Conservation (phyloP, 495 filamentous ascomycete species). For the Alectoria sarmentosa region DNA sequence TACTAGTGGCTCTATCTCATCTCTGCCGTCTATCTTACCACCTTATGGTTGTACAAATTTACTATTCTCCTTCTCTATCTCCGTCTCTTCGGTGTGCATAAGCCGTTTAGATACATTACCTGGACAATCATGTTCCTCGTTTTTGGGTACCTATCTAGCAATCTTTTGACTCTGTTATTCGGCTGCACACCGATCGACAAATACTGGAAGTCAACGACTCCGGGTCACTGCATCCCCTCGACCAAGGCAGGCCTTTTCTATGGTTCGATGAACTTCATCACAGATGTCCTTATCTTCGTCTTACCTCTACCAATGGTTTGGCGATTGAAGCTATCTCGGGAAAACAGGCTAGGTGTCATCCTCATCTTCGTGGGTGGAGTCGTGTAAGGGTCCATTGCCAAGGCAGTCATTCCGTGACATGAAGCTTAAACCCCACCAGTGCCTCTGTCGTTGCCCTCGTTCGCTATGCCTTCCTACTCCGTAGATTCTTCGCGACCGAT, state of each 20-base stretch:
- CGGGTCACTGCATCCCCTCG: slow-evolving; percentile 36
- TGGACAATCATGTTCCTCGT: slow-evolving; percentile 37
- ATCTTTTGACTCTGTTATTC: slow-evolving; percentile 35
- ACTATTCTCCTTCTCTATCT: slow-evolving; percentile 36
- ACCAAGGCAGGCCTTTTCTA: slow-evolving; percentile 32
- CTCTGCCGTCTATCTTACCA: slow-evolving; percentile 34
- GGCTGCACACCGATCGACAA: slow-evolving; percentile 37
- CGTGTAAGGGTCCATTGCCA: slow-evolving; percentile 17
- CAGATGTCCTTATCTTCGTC: slow-evolving; percentile 35
- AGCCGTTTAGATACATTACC: slow-evolving; percentile 33
- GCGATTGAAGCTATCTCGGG: slow-evolving; percentile 31
- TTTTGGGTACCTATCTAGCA: slow-evolving; percentile 36
- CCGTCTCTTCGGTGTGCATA: slow-evolving; percentile 34
- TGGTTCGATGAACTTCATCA: slow-evolving; percentile 33
- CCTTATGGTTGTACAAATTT: slow-evolving; percentile 36
- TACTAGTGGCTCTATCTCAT: slow-evolving; percentile 34
- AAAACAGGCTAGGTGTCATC: slow-evolving; percentile 37
- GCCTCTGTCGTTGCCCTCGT: background rate
- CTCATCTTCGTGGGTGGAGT: slow-evolving; percentile 37
- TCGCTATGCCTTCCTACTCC: background rate
- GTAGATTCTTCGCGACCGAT: background rate
- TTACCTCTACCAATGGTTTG: slow-evolving; percentile 36
- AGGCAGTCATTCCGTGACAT: background rate
- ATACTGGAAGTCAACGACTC: slow-evolving; percentile 17
- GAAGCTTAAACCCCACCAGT: background rate